Evolutionary conservation across 495 filamentous ascomycete genomes (phyloP).

Genomic region (Aspergillus nidulans): DNA sequence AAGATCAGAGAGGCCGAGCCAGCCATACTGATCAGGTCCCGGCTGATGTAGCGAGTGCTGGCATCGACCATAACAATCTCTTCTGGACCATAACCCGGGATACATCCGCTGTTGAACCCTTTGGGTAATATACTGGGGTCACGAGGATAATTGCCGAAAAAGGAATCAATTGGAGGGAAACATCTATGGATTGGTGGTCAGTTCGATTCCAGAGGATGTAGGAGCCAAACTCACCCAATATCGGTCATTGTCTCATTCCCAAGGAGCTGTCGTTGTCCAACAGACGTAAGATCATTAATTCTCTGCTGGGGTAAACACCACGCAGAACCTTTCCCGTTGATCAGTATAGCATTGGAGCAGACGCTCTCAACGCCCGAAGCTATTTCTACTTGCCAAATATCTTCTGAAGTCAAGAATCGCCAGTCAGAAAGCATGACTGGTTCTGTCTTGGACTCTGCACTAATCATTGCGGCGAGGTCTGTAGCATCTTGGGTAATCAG

Average conservation of each 20-base stretch:
- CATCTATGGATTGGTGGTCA: constrained; percentile 1
- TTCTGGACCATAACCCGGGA: constrained; percentile 22
- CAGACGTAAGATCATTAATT: constrained; percentile 32
- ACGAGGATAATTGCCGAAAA: neutral
- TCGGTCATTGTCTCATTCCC: constrained; percentile 36
- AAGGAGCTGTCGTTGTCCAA: constrained; percentile 8
- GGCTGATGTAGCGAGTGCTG: constrained; percentile 26
- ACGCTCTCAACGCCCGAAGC: constrained; percentile 33
- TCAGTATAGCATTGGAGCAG: constrained; percentile 44
- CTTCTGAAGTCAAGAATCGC: constrained; percentile 11
- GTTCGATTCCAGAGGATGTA: neutral
- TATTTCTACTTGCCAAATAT: constrained; percentile 20
- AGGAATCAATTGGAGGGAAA: constrained; percentile 6
- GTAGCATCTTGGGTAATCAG: constrained; percentile 37
- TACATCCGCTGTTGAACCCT: constrained; percentile 23
- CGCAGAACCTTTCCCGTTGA: constrained; percentile 54
- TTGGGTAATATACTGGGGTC: constrained; percentile 2
- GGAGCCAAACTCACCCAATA: constrained; percentile 35
- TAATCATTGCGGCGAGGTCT: constrained; percentile 39
- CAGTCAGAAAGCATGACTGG: constrained; percentile 53
- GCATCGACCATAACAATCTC: constrained; percentile 31
- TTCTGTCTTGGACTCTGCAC: constrained; percentile 39
- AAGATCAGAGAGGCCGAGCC: constrained; percentile 24
- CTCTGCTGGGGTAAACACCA: constrained; percentile 37
- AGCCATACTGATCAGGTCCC: constrained; percentile 31